A percentile compares a stretch with the other conserved stretches of the same genome.
phyloP scores from a whole-genome alignment of 1,139 yeast genomes.

The Blastobotrys serpentis region DNA sequence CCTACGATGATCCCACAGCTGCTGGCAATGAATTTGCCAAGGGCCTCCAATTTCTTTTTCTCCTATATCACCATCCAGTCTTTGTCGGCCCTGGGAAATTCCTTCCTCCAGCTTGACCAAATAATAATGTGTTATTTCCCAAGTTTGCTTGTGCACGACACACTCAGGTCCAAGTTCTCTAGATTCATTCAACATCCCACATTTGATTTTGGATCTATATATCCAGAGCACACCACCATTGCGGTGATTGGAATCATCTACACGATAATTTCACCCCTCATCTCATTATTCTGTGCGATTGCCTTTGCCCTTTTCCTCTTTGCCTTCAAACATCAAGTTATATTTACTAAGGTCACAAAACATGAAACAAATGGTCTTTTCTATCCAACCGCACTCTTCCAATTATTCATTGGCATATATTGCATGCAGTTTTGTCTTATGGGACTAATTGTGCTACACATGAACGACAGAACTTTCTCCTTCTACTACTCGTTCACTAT shows the following conservation, averaged over 20 bases:
- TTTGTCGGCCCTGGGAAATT: conserved; percentile 60
- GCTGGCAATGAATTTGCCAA: conserved; percentile 73
- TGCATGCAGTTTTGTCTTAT: conserved; percentile 74
- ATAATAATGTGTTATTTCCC: conserved; percentile 45
- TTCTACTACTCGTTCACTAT: conserved; percentile 23
- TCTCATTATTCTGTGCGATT: conserved; percentile 59
- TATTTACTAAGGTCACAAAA: conserved; percentile 47
- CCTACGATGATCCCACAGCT: conserved; percentile 72
- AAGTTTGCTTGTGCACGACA: conserved; percentile 47
- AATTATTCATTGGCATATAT: conserved; percentile 74
- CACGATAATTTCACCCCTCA: conserved; percentile 74
- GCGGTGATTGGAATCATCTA: conserved; percentile 77
- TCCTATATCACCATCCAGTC: conserved; percentile 73
- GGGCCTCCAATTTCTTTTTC: conserved; percentile 77
- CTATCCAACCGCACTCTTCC: conserved; percentile 73
- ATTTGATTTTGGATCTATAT: conserved; percentile 73
- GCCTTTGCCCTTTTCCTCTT: conserved; percentile 57
- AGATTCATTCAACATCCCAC: conserved; percentile 37
- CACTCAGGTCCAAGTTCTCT: conserved; percentile 18
- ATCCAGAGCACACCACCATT: conserved; percentile 72
- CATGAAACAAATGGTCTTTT: conserved; percentile 69
- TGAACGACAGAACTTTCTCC: conserved; percentile 43
- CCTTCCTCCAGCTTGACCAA: conserved; percentile 20
- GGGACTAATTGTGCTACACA: conserved; percentile 67
- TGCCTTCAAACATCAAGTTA: conserved; percentile 64